Base-by-base conservation (phyloP, 371 early-diverging fungal species). In the Apophysomyces ossiformis region DNA sequence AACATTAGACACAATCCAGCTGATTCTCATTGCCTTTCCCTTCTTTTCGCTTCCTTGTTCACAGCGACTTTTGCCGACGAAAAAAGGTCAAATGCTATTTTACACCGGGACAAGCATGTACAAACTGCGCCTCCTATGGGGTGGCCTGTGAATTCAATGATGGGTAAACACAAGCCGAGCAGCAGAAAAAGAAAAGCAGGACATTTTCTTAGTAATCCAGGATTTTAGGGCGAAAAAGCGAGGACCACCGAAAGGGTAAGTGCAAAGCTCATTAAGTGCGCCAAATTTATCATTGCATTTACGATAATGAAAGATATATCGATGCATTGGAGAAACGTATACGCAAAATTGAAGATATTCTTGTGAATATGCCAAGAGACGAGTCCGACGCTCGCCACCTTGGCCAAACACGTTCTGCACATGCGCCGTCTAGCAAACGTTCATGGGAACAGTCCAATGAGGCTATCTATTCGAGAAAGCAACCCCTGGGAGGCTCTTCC, bases 321-420 rank as follows among this genome's bases (percentile, higher is more conserved):
- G 82, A 79, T 57, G 73, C 79, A 16, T 63, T 82, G 13, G 79
- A 79, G 63, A 71, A 73, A 50, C 69, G 77, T 37, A 73, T 82
- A 4, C 58, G 69, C 61, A 71, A 69, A 37, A 71, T 77, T 2
- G 75, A 77, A 68, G 39, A 32, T 38, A 38, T 3, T 26, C 32
- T 39, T 15, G 26, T 8, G 54, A 63, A 32, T 21, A 32, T 18
- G 37, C 50, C 7, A 37, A 63, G 9, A 21, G 39, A 56, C 38
- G 39, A 63, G 9, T 41, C 54, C 54, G 21, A 50, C 54, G 54
- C 18, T 18, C 16, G 5, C 21, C 54, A 32, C 9, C 21, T 21
- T 11, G 21, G 54, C 21, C 9, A 16, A 4, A 50, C 9, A 37
- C 57, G 15, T 38, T 39, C 63, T 3, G 50, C 57, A 6, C 37